Evolutionary conservation across 768 basidiomycete genomes (phyloP), one percentile per base, ranked within the genome.

Genomic region (Termitomyces sp.): DNA sequence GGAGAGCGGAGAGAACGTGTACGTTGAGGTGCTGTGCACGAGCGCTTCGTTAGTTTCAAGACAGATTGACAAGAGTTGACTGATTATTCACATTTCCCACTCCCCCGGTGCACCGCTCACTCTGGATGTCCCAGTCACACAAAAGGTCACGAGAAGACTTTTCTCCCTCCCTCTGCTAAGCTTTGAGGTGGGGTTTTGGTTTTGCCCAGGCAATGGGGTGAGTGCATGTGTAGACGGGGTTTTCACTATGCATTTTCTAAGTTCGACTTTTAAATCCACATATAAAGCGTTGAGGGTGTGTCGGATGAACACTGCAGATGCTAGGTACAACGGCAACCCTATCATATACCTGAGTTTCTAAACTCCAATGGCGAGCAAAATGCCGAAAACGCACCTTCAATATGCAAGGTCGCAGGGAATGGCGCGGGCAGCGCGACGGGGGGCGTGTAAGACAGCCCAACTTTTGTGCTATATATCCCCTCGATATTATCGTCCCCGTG

Each of bases 251-350:
- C 86, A 68, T 64, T 80, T 85, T 22, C 74, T 75, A 41, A 89
- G 69, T 39, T 76, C 75, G 37, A 92, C 80, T 4, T 65, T 69
- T 36, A 90, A 71, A 66, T 90, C 84, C 12, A 85, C 79, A 66
- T 90, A 91, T 16, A 92, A 68, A 13, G 90, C 85, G 65, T 84
- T 88, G 67, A 92, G 79, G 5, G 90, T 87, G 60, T 87, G 88
- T 20, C 86, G 79, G 20, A 91, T 71, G 60, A 91, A 81, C 3
- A 79, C 79, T 2, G 88, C 83, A 0, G 88, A 88, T 1, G 87
- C 80, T 59, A 85, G 76, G 69, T 92, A 92, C 31, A 92, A 63
- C 8, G 85, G 82, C 4, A 88, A 67, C n/a, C 90, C 88, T 90
- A 61, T 7, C 10, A 27, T 37, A 18, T 2, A 12, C 27, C 27